Evolutionary conservation across 768 basidiomycete genomes (phyloP).

Genomic region (Tricholoma matsutake): DNA sequence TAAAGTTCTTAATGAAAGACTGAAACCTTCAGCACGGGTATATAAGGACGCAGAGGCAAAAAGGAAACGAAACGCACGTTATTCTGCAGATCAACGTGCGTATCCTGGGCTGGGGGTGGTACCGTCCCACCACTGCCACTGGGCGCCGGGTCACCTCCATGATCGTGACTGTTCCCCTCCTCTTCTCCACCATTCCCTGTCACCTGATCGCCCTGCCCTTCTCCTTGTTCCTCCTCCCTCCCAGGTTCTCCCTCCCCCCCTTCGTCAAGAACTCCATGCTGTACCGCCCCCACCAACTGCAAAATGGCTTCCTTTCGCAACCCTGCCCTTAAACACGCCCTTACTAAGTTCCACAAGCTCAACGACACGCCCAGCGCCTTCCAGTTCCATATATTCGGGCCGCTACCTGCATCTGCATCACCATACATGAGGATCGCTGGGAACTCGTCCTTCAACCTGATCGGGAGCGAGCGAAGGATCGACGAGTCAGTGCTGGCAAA

Average conservation of each 20-base stretch:
- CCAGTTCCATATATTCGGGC: constrained; percentile 72
- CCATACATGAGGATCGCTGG: constrained; percentile 60
- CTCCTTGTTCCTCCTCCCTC: constrained; percentile 15
- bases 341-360: constrained; percentile 72
- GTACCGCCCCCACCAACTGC: constrained; percentile 54
- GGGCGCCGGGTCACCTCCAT: not conserved
- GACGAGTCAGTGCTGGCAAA: constrained; percentile 72
- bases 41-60: not conserved
- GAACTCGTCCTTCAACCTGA: constrained; percentile 69
- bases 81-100: constrained; percentile 1
- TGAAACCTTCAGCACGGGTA: constrained; percentile 8
- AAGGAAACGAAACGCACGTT: constrained; percentile 11
- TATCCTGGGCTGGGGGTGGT: not conserved
- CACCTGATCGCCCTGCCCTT: constrained; percentile 5
- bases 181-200: constrained; percentile 21
- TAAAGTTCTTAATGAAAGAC: constrained; percentile 34
- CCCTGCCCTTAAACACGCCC: constrained; percentile 54
- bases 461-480: constrained; percentile 67
- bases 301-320: constrained; percentile 61
- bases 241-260: constrained; percentile 28
- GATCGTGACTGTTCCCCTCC: not conserved
- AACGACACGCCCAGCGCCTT: constrained; percentile 68
- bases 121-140: not conserved
- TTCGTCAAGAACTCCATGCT: constrained; percentile 47
- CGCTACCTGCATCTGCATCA: constrained; percentile 55